Evolutionary conservation across 495 filamentous ascomycete genomes (phyloP).

Genomic region (Penicillium lagena): DNA sequence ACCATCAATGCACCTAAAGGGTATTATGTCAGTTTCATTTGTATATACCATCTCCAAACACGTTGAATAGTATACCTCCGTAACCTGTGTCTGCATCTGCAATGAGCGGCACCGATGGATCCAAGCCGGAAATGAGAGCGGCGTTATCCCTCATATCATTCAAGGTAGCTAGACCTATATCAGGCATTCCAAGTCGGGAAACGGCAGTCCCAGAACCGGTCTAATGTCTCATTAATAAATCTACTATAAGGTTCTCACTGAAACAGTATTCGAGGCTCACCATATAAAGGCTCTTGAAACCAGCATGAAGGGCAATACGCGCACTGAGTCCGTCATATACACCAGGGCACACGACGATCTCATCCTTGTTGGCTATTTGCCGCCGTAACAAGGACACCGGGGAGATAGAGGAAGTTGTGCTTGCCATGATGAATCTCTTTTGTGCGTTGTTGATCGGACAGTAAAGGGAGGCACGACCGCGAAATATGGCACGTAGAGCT

Average conservation of each 20-base stretch:
- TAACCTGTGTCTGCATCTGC: slow-evolving; percentile 56
- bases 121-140: slow-evolving; percentile 2
- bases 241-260: too few relatives aligned
- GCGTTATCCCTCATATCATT: slow-evolving; percentile 9
- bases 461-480: background rate
- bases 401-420: background rate
- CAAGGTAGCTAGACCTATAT: slow-evolving; percentile 43
- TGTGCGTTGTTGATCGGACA: background rate
- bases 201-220: slow-evolving; percentile 56
- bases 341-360: slow-evolving; percentile 41
- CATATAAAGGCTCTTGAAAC: slow-evolving; percentile 53
- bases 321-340: slow-evolving; percentile 55
- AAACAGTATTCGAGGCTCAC: background rate
- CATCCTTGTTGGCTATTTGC: background rate
- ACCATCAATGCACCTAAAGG: slow-evolving; percentile 31
- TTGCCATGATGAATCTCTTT: background rate
- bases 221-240: background rate
- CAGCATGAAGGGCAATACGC: slow-evolving; percentile 43
- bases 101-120: slow-evolving; percentile 37
- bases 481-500: background rate
- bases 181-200: slow-evolving; percentile 49
- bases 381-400: background rate
- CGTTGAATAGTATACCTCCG: slow-evolving; percentile 26
- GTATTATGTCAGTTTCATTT: too few relatives aligned
- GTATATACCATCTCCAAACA: background rate